phyloP scores from a whole-genome alignment of 1,284 basidiomycete species.

The Binderoboletus segoi region DNA sequence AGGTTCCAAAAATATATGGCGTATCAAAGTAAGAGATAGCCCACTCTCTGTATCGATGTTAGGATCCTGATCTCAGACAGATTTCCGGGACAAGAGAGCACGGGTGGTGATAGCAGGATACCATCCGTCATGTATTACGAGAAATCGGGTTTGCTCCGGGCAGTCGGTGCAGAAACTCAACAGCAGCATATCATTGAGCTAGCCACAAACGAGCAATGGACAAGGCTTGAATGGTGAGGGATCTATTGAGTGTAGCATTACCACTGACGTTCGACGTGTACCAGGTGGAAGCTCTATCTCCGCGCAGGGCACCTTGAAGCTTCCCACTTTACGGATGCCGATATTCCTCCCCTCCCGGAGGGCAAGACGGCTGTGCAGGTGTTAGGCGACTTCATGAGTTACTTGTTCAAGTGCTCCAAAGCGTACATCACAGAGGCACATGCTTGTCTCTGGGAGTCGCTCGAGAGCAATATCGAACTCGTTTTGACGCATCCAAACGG shows the following conservation, averaged over 20 bases:
- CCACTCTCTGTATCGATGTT: neutral
- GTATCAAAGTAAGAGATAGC: slow-evolving; percentile 40
- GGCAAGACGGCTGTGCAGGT: slow-evolving; percentile 48
- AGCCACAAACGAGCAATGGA: slow-evolving; percentile 45
- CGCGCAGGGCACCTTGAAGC: slow-evolving; percentile 39
- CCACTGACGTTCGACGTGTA: neutral
- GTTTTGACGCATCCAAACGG: slow-evolving; percentile 45
- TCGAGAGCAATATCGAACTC: slow-evolving; percentile 35
- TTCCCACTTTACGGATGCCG: slow-evolving; percentile 20
- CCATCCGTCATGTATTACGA: slow-evolving; percentile 57
- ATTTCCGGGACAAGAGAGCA: slow-evolving; percentile 42
- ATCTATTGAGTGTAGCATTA: no score
- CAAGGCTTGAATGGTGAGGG: slow-evolving; percentile 50
- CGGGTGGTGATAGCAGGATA: slow-evolving; percentile 48
- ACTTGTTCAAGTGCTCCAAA: slow-evolving; percentile 46
- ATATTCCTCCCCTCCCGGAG: slow-evolving; percentile 47
- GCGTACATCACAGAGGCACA: slow-evolving; percentile 50
- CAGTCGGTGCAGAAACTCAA: slow-evolving; percentile 52
- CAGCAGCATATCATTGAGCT: slow-evolving; percentile 39
- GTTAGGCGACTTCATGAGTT: slow-evolving; percentile 52
- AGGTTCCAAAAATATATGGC: slow-evolving; percentile 43
- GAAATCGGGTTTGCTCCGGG: slow-evolving; percentile 41
- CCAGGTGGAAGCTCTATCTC: slow-evolving; percentile 60
- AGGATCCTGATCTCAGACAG: slow-evolving; percentile 26
- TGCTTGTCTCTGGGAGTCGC: slow-evolving; percentile 37